A percentile compares a stretch with the other conserved stretches of the same genome.
Evolutionary conservation across 2,329 filamentous ascomycete species (phyloP).

Genomic region (Xylariales sp.): DNA sequence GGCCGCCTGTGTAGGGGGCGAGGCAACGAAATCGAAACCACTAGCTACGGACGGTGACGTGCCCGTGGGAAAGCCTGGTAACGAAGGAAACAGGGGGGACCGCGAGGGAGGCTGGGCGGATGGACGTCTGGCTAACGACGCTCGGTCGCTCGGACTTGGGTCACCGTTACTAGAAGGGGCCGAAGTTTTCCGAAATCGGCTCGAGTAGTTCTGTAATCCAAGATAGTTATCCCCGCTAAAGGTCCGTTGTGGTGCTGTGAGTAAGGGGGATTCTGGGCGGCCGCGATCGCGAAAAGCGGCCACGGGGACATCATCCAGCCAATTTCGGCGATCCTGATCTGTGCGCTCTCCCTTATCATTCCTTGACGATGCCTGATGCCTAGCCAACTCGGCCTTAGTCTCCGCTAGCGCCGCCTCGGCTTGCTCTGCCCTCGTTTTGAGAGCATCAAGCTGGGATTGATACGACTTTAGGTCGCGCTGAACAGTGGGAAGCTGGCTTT

Average conservation of each 20-base stretch:
- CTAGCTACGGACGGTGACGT: constrained; percentile 61
- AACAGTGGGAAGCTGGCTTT: constrained; percentile 70
- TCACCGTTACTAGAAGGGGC: constrained; percentile 64
- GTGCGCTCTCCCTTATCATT: constrained; percentile 56
- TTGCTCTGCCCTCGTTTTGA: constrained; percentile 74
- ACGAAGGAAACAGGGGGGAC: constrained; percentile 55
- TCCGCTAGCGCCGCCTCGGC: constrained; percentile 73
- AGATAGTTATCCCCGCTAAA: constrained; percentile 65
- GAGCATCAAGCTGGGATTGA: constrained; percentile 67
- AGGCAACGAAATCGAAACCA: constrained; percentile 58
- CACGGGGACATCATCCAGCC: constrained; percentile 63
- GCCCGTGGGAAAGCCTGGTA: constrained; percentile 51
- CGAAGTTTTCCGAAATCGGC: constrained; percentile 59
- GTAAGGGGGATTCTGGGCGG: constrained; percentile 65
- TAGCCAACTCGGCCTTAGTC: constrained; percentile 62
- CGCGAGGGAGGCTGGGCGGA: constrained; percentile 61
- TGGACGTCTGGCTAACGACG: constrained; percentile 59
- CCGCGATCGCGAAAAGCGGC: constrained; percentile 60
- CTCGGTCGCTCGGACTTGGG: constrained; percentile 54
- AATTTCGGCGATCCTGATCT: constrained; percentile 58
- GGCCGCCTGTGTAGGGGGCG: constrained; percentile 57
- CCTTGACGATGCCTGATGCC: constrained; percentile 56
- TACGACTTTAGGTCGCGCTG: constrained; percentile 72
- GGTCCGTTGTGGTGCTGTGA: constrained; percentile 61
- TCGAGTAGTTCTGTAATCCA: constrained; percentile 57